Conservation (phyloP, 2,329 filamentous ascomycete species). For the Colletotrichum sublineola region DNA sequence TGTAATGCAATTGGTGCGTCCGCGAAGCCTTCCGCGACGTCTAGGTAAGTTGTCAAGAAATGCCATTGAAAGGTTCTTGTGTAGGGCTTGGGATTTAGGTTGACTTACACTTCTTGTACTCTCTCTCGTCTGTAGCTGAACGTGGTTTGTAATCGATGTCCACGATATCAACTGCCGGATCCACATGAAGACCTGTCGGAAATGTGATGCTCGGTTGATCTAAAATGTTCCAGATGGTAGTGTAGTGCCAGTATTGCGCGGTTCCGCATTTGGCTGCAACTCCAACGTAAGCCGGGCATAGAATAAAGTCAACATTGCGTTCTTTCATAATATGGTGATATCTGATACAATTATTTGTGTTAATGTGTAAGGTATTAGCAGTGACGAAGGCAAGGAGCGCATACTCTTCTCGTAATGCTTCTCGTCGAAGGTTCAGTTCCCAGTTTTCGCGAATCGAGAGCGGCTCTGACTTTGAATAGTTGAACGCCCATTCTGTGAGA, state of each 20-base stretch:
- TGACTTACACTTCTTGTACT: conserved; percentile 37
- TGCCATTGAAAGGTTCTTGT: neutral
- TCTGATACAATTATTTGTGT: neutral
- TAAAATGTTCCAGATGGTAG: conserved; percentile 51
- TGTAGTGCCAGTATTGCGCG: conserved; percentile 48
- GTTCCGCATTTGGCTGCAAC: conserved; percentile 43
- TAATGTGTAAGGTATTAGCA: conserved; percentile 45
- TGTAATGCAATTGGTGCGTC: conserved; percentile 26
- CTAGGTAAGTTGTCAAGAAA: neutral
- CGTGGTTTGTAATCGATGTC: conserved; percentile 21
- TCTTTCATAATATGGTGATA: conserved; percentile 44
- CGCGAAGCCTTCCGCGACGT: conserved; percentile 3
- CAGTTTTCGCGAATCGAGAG: conserved; percentile 44
- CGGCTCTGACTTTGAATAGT: conserved; percentile 32
- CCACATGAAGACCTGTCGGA: conserved; percentile 44
- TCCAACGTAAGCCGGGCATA: conserved; percentile 47
- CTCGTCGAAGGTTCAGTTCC: conserved; percentile 44
- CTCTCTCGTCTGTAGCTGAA: conserved; percentile 18
- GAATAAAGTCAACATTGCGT: conserved; percentile 47
- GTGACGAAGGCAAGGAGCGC: conserved; percentile 56
- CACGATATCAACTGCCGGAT: conserved; percentile 7
- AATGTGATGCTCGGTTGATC: conserved; percentile 48
- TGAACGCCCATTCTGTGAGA: conserved; percentile 48
- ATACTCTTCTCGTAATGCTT: conserved; percentile 43
- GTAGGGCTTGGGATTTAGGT: neutral